Base-by-base conservation (phyloP, 1,139 yeast genomes). In the Debaryomyces udenii region DNA sequence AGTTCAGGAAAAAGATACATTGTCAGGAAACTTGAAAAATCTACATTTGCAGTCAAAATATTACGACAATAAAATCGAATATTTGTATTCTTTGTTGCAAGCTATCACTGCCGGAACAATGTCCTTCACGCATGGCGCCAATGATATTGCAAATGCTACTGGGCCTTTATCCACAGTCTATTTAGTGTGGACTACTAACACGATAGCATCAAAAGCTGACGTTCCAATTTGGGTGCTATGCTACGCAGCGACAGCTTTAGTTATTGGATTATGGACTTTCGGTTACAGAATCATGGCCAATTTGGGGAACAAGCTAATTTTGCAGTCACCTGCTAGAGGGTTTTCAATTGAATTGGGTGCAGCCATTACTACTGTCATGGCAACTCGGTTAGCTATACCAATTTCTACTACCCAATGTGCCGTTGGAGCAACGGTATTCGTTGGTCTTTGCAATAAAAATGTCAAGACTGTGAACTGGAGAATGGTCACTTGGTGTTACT, bases 101-200 rank as follows among this genome's bases (percentile, higher is more conserved):
- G 84, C 81, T 39, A 66, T 85, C 47, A 84, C 91, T 40, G 91
- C 94, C 16, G 77, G 83, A 55, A 84, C 90, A 46, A 84, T 84
- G 83, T 83, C 91, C 3, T 83, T 85, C 62, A 88, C 91, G 13
- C 94, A 85, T 56, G 89, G 94, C 47, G 83, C 93, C 33, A 86
- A 85, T 58, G 94, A 85, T 65, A 83, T 86, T 50, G 76, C 91
- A 39, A 85, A 85, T 55, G 91, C 93, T 31, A 79, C 87, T 27
- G 93, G 89, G 51, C 93, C 93, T 26, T 70, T 83, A 53, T 68
- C 90, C 28, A 76, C 90, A 18, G 77, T 84, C 26, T 85, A 81
- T 59, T 62, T 74, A 39, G 71, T 81, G 16, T 85, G 90, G 89
- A 63, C 62, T 11, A 62, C 80, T 35, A 81, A 81, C 56, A 57